phyloP scores from a whole-genome alignment of 768 basidiomycete genomes.

The Pilatotrama ljubarskyi region DNA sequence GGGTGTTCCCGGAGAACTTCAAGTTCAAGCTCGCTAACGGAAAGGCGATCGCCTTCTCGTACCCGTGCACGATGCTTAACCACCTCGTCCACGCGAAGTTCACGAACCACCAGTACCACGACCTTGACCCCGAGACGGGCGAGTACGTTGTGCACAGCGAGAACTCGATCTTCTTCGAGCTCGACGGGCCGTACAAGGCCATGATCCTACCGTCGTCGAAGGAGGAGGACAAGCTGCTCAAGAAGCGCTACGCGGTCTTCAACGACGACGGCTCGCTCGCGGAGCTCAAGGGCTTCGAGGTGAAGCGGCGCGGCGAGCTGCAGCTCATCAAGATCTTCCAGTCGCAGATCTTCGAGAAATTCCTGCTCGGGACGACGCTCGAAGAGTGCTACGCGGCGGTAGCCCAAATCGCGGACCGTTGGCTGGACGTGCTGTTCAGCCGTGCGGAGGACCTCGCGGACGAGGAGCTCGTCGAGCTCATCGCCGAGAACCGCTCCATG shows the following conservation, averaged over 20 bases:
- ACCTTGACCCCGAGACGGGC: constrained; percentile 81
- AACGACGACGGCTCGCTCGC: constrained; percentile 97
- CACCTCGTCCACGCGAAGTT: constrained; percentile 94
- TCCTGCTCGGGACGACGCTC: constrained; percentile 88
- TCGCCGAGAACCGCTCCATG: constrained; percentile 99
- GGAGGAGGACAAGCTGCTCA: constrained; percentile 97
- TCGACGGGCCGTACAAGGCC: constrained; percentile 97
- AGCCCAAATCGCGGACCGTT: constrained; percentile 90
- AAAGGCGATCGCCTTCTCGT: constrained; percentile 87
- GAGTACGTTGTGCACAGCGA: constrained; percentile 87
- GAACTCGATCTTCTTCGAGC: constrained; percentile 99
- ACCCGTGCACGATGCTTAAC: constrained; percentile 99
- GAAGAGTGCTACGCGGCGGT: constrained; percentile 96
- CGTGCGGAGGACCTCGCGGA: constrained; percentile 83
- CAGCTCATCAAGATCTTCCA: constrained; percentile 99
- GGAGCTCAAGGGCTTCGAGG: constrained; percentile 98
- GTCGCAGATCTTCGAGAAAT: constrained; percentile 96
- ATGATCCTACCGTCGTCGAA: constrained; percentile 99
- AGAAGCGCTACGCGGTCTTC: constrained; percentile 99
- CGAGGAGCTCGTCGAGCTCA: constrained; percentile 94
- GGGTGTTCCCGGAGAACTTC: constrained; percentile 97
- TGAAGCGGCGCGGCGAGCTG: constrained; percentile 95
- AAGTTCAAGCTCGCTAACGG: constrained; percentile 88
- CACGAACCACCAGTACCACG: constrained; percentile 98
- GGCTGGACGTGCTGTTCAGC: constrained; percentile 94